Percentiles rank a stretch among this genome's conserved stretches.
phyloP scores from a whole-genome alignment of 805 yeast genomes.

The Candida ponderosae region DNA sequence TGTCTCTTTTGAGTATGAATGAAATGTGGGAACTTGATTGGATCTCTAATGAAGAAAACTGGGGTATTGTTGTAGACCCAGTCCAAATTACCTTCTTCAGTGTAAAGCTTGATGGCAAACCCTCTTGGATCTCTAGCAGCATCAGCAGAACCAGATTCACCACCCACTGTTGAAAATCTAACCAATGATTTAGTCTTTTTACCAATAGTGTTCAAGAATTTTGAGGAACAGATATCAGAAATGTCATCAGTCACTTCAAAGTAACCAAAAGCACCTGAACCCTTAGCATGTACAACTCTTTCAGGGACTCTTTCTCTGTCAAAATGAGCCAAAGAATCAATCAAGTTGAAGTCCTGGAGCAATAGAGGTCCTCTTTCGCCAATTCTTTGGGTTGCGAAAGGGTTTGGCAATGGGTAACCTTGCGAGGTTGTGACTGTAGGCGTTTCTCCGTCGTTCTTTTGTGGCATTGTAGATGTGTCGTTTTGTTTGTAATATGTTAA shows the following conservation, averaged over 20 bases:
- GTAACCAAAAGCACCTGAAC: conserved; percentile 84
- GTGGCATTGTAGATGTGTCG: conserved; percentile 5
- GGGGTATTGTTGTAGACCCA: conserved; percentile 86
- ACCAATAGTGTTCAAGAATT: conserved; percentile 67
- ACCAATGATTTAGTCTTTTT: conserved; percentile 68
- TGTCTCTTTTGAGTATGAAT: conserved; percentile 86
- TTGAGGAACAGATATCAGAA: conserved; percentile 61
- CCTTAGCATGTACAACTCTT: conserved; percentile 90
- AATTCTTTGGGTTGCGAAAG: conserved; percentile 70
- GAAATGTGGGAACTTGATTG: conserved; percentile 78
- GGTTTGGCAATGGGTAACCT: conserved; percentile 71
- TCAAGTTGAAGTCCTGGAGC: conserved; percentile 72
- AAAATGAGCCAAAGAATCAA: conserved; percentile 79
- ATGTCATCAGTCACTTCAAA: conserved; percentile 86
- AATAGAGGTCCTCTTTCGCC: conserved; percentile 74
- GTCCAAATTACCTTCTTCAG: conserved; percentile 80
- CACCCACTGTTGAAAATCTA: conserved; percentile 84
- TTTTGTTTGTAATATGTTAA: no score
- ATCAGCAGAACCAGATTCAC: conserved; percentile 76
- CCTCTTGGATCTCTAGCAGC: conserved; percentile 88
- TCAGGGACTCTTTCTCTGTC: conserved; percentile 89
- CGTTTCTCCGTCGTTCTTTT: conserved; percentile 5
- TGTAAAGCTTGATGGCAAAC: conserved; percentile 69
- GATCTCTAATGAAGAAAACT: conserved; percentile 77
- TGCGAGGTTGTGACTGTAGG: conserved; percentile 65